A percentile compares a stretch with the other conserved stretches of the same genome.
phyloP scores from a whole-genome alignment of 257 asterid species.

The Datura wrightii region DNA sequence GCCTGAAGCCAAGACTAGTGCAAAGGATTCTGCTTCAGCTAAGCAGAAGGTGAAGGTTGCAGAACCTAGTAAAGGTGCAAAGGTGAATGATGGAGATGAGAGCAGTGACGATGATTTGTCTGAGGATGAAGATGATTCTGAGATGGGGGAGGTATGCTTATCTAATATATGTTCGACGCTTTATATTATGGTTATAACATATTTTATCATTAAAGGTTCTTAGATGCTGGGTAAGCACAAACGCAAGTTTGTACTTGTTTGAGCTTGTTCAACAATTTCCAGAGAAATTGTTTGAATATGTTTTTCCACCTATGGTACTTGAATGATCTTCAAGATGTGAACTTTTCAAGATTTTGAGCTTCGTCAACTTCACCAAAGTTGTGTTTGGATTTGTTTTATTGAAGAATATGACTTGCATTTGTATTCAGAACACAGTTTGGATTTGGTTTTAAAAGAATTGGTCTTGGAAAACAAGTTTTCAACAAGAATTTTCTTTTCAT shows the following conservation, averaged over 20 bases:
- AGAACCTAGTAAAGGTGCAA: conserved; percentile 26
- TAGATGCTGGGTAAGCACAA: conserved; percentile 11
- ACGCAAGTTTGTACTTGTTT: background rate
- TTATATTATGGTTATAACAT: background rate
- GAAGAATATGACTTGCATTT: background rate
- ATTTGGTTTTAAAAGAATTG: conserved; percentile 6
- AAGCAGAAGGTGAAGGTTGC: conserved; percentile 30
- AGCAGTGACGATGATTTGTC: conserved; percentile 21
- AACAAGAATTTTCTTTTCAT: background rate
- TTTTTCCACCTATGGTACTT: conserved; percentile 21
- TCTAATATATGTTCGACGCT: background rate
- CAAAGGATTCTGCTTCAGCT: conserved; percentile 15
- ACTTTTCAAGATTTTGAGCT: background rate
- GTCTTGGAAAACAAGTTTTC: background rate
- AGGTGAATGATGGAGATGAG: conserved; percentile 28
- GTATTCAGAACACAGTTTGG: background rate
- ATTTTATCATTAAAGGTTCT: background rate
- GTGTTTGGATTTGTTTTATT: background rate
- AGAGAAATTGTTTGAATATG: background rate
- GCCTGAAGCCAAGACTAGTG: conserved; percentile 22
- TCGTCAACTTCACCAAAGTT: background rate
- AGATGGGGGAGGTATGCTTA: conserved; percentile 2
- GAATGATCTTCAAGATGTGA: background rate
- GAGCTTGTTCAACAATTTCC: background rate
- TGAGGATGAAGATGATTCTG: conserved; percentile 32